Percentiles rank a stretch among this genome's conserved stretches.
Evolutionary conservation across 768 basidiomycete genomes (phyloP).

Genomic region (Phaeolepiota aurea): DNA sequence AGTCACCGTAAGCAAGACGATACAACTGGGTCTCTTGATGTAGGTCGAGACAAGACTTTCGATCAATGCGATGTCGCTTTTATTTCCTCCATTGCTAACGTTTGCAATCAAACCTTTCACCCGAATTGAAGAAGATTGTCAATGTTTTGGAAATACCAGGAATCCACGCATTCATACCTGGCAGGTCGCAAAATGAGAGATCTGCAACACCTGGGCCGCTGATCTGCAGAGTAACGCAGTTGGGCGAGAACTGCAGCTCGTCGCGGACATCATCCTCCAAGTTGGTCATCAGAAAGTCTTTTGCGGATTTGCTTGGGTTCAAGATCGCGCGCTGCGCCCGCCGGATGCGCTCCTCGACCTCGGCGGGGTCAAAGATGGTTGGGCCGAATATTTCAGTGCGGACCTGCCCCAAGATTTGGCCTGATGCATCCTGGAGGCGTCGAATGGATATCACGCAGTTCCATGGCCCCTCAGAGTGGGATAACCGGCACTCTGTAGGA

Average conservation of each 20-base stretch:
- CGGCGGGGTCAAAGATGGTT: slow-evolving; percentile 31
- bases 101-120: slow-evolving; percentile 40
- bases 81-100: slow-evolving; percentile 34
- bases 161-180: slow-evolving; percentile 20
- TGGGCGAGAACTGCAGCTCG: slow-evolving; percentile 34
- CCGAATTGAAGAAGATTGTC: not conserved
- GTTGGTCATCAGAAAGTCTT: slow-evolving; percentile 24
- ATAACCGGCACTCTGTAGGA: slow-evolving; percentile 42
- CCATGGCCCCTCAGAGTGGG: slow-evolving; percentile 28
- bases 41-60: slow-evolving; percentile 41
- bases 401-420: slow-evolving; percentile 20
- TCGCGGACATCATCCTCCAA: slow-evolving; percentile 13
- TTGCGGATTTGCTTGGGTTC: slow-evolving; percentile 29
- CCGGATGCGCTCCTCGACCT: slow-evolving; percentile 54
- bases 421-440: slow-evolving; percentile 24
- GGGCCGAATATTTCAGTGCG: slow-evolving; percentile 29
- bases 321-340: slow-evolving; percentile 54
- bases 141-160: not conserved
- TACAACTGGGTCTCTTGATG: slow-evolving; percentile 45
- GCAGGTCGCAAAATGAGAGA: slow-evolving; percentile 49
- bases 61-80: slow-evolving; percentile 45
- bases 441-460: slow-evolving; percentile 34
- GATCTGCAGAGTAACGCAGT: slow-evolving; percentile 43
- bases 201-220: slow-evolving; percentile 46
- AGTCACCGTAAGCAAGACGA: slow-evolving; percentile 41